phyloP scores from a whole-genome alignment of 306 rosid genomes.

The Gastrolobium bilobum region DNA sequence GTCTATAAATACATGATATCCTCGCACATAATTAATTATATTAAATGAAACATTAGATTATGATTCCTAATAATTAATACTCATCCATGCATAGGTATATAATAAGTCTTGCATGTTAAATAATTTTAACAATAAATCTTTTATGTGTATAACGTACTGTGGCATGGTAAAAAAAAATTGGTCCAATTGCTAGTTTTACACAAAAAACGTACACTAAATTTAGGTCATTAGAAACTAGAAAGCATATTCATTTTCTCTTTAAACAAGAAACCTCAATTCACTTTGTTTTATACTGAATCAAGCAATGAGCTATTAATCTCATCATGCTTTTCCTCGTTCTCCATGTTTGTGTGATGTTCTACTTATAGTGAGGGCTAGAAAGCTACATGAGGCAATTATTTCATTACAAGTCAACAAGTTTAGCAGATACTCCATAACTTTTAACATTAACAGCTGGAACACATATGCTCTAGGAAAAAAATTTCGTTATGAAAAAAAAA shows the following conservation, averaged over 20 bases:
- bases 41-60: no score
- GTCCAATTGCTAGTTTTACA: neutral
- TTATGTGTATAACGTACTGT: no score
- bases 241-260: neutral
- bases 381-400: neutral
- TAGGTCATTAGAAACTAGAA: neutral
- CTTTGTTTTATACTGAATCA: neutral
- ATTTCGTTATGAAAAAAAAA: no score
- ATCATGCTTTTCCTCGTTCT: neutral
- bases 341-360: neutral
- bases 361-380: neutral
- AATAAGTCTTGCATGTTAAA: no score
- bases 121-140: no score
- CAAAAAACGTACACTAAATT: neutral
- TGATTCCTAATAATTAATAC: no score
- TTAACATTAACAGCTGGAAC: neutral
- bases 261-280: neutral
- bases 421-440: neutral
- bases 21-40: no score
- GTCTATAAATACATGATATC: no score
- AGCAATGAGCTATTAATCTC: neutral
- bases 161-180: no score
- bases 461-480: no score
- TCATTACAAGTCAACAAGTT: neutral
- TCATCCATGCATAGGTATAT: no score